Conservation (phyloP, 163 green algal genomes). For the Coccomyxa subellipsoidea region DNA sequence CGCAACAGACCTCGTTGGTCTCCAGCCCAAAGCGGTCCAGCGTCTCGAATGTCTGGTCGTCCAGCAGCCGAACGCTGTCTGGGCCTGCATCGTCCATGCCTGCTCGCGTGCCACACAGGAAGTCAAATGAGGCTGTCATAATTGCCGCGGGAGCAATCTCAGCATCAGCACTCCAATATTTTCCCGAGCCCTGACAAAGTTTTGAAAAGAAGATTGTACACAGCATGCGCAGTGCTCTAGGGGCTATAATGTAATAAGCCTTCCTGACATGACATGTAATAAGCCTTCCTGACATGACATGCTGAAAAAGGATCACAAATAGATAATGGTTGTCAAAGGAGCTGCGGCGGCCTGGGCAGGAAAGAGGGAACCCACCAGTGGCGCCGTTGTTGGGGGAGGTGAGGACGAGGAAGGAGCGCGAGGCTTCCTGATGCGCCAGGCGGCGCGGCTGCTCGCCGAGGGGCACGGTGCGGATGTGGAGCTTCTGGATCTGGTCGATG, state of each 20-base stretch:
- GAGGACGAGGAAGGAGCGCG: conserved; percentile 40
- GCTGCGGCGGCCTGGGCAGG: too few relatives aligned
- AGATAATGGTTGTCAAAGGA: too few relatives aligned
- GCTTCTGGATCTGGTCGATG: conserved; percentile 95
- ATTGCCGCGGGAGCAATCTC: too few relatives aligned
- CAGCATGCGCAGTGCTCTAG: too few relatives aligned
- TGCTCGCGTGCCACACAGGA: background rate
- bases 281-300: too few relatives aligned
- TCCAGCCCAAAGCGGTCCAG: conserved; percentile 67
- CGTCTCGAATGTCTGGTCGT: conserved; percentile 89
- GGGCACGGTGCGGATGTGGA: conserved; percentile 90
- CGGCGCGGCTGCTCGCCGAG: conserved; percentile 88
- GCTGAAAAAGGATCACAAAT: too few relatives aligned
- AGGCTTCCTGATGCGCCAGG: conserved; percentile 79
- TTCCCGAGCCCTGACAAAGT: too few relatives aligned
- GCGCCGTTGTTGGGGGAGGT: background rate
- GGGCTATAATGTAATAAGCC: too few relatives aligned
- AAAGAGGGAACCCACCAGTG: background rate
- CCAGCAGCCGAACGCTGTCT: conserved; percentile 73
- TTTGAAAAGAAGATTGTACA: too few relatives aligned
- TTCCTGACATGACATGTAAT: too few relatives aligned
- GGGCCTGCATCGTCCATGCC: background rate
- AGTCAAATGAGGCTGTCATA: too few relatives aligned
- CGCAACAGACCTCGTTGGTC: conserved; percentile 63
- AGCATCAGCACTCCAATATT: too few relatives aligned